phyloP scores from a whole-genome alignment of 2,329 filamentous ascomycete genomes.

The Parastagonospora nodorum region DNA sequence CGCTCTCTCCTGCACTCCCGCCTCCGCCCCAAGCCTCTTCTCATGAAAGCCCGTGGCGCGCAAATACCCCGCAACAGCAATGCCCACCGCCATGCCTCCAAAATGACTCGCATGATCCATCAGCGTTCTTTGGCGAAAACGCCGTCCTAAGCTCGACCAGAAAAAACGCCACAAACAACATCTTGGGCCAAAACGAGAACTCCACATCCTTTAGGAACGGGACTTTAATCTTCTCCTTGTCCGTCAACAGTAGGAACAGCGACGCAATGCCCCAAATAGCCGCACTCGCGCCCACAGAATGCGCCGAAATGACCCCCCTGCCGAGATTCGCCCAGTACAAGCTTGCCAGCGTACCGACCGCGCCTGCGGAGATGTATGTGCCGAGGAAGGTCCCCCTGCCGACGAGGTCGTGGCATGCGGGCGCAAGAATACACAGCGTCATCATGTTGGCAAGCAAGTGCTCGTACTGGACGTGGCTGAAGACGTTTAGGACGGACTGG shows the following conservation, averaged over 20 bases:
- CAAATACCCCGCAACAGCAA: conserved; percentile 33
- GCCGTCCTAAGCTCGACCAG: conserved; percentile 29
- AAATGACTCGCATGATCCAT: conserved; percentile 47
- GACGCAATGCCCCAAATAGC: conserved; percentile 41
- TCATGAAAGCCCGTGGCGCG: conserved; percentile 29
- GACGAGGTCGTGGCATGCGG: conserved; percentile 45
- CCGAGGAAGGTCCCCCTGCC: conserved; percentile 42
- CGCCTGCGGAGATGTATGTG: conserved; percentile 42
- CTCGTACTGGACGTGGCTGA: conserved; percentile 68
- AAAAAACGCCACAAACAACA: conserved; percentile 34
- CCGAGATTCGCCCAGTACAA: conserved; percentile 44
- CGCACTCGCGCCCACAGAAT: conserved; percentile 40
- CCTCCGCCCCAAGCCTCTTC: conserved; percentile 7
- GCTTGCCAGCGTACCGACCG: conserved; percentile 33
- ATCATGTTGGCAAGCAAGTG: conserved; percentile 69
- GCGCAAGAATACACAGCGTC: conserved; percentile 69
- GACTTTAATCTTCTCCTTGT: conserved; percentile 37
- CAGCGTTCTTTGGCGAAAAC: conserved; percentile 2
- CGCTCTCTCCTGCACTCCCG: conserved; percentile 16
- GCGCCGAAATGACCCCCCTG: conserved; percentile 29
- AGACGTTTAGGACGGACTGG: conserved; percentile 66
- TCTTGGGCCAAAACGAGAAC: conserved; percentile 37
- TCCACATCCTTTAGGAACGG: conserved; percentile 35
- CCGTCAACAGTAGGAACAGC: conserved; percentile 38
- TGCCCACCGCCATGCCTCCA: conserved; percentile 37